Evolutionary conservation across 179 eudicot genomes (phyloP), one percentile per base, ranked within the genome.

Genomic region (Amaranthus tricolor): DNA sequence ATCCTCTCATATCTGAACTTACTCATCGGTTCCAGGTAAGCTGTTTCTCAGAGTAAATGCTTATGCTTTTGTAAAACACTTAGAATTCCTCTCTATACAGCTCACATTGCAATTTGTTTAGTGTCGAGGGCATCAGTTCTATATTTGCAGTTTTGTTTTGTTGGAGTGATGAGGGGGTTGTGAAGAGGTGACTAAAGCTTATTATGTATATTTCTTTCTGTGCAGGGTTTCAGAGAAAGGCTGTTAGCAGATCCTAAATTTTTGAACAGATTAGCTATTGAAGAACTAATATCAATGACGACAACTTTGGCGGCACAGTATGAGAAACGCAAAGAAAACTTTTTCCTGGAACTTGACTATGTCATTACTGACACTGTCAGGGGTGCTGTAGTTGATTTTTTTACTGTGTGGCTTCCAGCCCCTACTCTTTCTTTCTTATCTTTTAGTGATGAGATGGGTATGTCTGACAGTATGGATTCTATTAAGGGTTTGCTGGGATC

Each of bases 391-490:
- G 96, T 92, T 43, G 98, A 94, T 79, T 94, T 94, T 72, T 94
- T 94, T 72, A 94, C 97, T 1, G 97, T 94, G 71, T 94, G 98
- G 98, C 97, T 94, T 68, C 98, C 98, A 13, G 98, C 97, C 48
- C 98, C 98, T 19, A 92, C 98, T 43, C 74, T 94, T 60, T 92
- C 98, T 13, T 92, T 94, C 84, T 85, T 94, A 75, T 88, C 94
- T 59, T 74, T 81, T 75, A 78, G 80, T 76, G 89, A 88, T 85
- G 91, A 76, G 31, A 55, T 83, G 75, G 82, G 82, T 79, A 75
- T 82, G 68, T 70, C 91, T 56, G 86, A 89, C 68, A 82, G 88
- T 68, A 68, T 91, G 66, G 98, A 87, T 76, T 85, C 92, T 77
- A 73, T 92, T 16, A 89, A 82, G 77, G 97, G 90, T 76, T 85